Evolutionary conservation across 2,329 filamentous ascomycete genomes (phyloP), one percentile per base, ranked within the genome.

Genomic region (Pleochaeta shiraiana): DNA sequence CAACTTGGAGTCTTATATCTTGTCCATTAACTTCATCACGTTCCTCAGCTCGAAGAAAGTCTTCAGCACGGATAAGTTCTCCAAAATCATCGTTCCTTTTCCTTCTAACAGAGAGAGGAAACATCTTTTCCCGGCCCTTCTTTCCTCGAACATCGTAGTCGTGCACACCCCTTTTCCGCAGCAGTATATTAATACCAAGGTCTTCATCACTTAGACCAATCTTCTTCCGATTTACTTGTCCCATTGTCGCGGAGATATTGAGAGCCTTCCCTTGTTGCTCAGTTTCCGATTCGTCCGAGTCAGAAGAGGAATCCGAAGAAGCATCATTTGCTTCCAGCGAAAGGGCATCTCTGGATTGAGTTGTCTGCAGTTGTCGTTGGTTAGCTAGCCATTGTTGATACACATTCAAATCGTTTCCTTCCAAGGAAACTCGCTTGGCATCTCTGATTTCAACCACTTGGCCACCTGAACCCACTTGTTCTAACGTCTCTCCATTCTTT

Each of bases 311-410:
- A 66, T 91, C 90, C 0, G 90, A 90, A 1, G 87, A 91, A 64
- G 86, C 86, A 69, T 95, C 91, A 68, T 95, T 90, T 0, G 83
- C 79, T 70, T 92, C 87, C 1, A 92, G 76, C 1, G 81, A 79
- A 6, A 83, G 81, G 61, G 84, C 82, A 21, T 84, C 85, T 64
- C 85, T 82, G 5, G 81, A 79, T 70, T 91, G 87, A 0, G 88
- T 91, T 55, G 88, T 88, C 70, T 95, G 88, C 7, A 95, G 79
- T 71, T 95, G 90, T 33, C 88, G 82, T 74, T 95, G 89, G 3
- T 89, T 90, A 0, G 90, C 90, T 11, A 95, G 80, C 79, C 90
- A 96, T 72, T 96, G 90, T 71, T 97, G 90, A 72, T 98, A 97
- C 1, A 90, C 76, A 16, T 81, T 76, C 14, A 93, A 79, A 70